phyloP scores from a whole-genome alignment of 306 rosid species.

The Luffa acutangula region DNA sequence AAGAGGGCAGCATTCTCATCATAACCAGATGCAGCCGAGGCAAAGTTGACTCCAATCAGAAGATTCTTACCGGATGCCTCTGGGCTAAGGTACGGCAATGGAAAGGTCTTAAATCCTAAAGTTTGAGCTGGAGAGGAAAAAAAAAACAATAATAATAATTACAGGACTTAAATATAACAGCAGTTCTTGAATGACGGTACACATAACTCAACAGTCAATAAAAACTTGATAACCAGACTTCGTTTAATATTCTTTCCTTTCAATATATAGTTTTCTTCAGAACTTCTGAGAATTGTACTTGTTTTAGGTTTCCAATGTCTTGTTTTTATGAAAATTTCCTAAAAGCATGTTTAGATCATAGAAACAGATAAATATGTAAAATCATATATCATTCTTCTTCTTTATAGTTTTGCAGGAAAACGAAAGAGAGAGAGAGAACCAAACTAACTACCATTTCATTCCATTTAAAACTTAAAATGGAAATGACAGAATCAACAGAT shows the following conservation, averaged over 20 bases:
- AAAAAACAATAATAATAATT: neutral
- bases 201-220: neutral
- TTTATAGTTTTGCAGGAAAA: neutral
- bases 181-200: neutral
- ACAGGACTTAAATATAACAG: neutral
- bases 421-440: neutral
- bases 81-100: conserved; percentile 89
- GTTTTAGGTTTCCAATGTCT: neutral
- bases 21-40: conserved; percentile 96
- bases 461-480: neutral
- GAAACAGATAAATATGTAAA: neutral
- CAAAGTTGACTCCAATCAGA: conserved; percentile 84
- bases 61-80: conserved; percentile 89
- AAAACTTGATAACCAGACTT: neutral
- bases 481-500: neutral
- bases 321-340: neutral
- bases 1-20: conserved; percentile 65
- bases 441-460: neutral
- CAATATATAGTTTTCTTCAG: neutral
- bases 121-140: conserved; percentile 46
- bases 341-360: neutral
- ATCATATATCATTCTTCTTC: neutral
- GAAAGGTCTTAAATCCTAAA: conserved; percentile 62
- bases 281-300: neutral
- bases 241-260: neutral